A percentile compares a stretch with the other conserved stretches of the same genome.
phyloP scores from a whole-genome alignment of 164 flowering plant genomes.

The Aristolochia fimbriata region DNA sequence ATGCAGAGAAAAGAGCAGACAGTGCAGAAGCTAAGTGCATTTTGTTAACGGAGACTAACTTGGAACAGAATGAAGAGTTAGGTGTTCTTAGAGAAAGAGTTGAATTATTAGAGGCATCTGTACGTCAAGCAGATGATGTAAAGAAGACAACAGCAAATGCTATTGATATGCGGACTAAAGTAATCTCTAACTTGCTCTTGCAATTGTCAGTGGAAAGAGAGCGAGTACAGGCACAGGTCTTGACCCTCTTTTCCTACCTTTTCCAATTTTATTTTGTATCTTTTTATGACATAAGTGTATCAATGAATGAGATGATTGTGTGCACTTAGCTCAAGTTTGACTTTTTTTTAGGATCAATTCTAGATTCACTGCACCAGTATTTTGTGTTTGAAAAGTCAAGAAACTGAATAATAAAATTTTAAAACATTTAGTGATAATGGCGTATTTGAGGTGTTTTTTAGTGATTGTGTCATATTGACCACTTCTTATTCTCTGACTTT shows the following conservation, averaged over 20 bases:
- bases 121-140: slow-evolving; percentile 47
- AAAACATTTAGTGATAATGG: no score
- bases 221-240: slow-evolving; percentile 80
- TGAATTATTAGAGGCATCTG: slow-evolving; percentile 49
- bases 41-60: slow-evolving; percentile 33
- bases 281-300: background rate
- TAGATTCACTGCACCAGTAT: no score
- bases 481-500: no score
- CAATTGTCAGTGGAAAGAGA: slow-evolving; percentile 75
- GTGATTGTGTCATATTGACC: no score
- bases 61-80: slow-evolving; percentile 44
- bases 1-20: slow-evolving; percentile 43
- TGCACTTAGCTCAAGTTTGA: no score
- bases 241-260: background rate
- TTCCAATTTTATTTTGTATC: background rate
- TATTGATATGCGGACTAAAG: slow-evolving; percentile 40
- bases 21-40: slow-evolving; percentile 40
- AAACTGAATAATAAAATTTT: no score
- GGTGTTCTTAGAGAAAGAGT: slow-evolving; percentile 35
- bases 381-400: no score
- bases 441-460: no score
- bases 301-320: no score
- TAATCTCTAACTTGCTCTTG: slow-evolving; percentile 55
- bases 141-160: slow-evolving; percentile 56
- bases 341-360: no score